Conservation (phyloP, 768 basidiomycete species). For the Rhizopogon rudus region DNA sequence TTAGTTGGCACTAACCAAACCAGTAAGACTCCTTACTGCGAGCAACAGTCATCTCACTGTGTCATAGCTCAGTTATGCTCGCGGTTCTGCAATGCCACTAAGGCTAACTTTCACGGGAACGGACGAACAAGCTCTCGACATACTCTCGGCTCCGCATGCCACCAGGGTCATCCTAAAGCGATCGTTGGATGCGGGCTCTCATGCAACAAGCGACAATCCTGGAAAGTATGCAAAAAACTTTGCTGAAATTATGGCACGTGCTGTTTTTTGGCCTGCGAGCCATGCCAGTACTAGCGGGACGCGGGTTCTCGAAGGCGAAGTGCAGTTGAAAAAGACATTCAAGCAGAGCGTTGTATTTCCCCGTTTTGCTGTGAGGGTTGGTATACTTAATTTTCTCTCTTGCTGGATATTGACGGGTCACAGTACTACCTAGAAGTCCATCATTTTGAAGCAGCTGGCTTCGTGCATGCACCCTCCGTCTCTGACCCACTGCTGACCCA, state of each 20-base stretch:
- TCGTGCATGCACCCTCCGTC: constrained; percentile 22
- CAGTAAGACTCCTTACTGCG: constrained; percentile 25
- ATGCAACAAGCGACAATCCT: constrained; percentile 36
- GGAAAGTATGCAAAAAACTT: constrained; percentile 42
- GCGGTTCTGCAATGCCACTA: constrained; percentile 49
- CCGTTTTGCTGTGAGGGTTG: constrained; percentile 43
- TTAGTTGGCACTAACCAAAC: constrained; percentile 46
- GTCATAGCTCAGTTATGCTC: constrained; percentile 41
- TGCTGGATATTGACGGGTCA: not conserved
- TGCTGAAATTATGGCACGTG: constrained; percentile 34
- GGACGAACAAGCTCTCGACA: constrained; percentile 47
- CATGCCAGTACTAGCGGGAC: constrained; percentile 24
- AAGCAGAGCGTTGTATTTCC: constrained; percentile 42
- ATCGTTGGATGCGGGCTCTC: constrained; percentile 42
- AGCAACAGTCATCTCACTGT: not conserved
- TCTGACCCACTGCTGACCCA: constrained; percentile 33
- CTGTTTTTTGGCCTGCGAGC: constrained; percentile 40
- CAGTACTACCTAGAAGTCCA: constrained; percentile 44
- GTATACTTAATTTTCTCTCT: constrained; percentile 10
- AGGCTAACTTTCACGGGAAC: constrained; percentile 38
- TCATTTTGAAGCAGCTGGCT: constrained; percentile 39
- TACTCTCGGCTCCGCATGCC: constrained; percentile 37
- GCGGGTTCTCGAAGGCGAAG: constrained; percentile 44
- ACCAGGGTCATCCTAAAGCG: constrained; percentile 41
- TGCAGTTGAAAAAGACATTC: constrained; percentile 38